Conservation (phyloP, 352 stramenopile species). For the Pythium pyrilobum region DNA sequence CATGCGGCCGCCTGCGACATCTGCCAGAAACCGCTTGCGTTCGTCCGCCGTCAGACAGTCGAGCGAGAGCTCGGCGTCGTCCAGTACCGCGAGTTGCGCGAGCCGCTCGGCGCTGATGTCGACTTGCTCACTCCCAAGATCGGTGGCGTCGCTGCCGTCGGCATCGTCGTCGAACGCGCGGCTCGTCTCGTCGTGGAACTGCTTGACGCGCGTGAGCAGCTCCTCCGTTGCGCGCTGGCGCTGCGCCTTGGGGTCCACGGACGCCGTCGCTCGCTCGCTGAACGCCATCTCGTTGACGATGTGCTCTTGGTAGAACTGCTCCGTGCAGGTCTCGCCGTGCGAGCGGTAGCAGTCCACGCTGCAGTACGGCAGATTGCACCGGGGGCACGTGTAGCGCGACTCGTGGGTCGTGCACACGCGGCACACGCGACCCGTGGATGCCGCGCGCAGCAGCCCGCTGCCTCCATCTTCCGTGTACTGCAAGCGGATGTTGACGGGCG, state of each 20-base stretch:
- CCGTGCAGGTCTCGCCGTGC: slow-evolving; percentile 66
- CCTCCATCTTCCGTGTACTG: background rate
- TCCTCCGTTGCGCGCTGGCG: slow-evolving; percentile 31
- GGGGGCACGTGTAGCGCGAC: slow-evolving; percentile 79
- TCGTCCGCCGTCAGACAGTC: slow-evolving; percentile 56
- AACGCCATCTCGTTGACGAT: slow-evolving; percentile 54
- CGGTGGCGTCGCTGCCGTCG: background rate
- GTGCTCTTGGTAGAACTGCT: slow-evolving; percentile 74
- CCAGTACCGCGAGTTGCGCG: slow-evolving; percentile 42
- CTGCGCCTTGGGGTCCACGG: slow-evolving; percentile 22
- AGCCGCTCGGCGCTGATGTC: slow-evolving; percentile 35
- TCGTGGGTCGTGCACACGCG: slow-evolving; percentile 52
- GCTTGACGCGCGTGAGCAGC: slow-evolving; percentile 43
- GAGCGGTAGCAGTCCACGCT: slow-evolving; percentile 69
- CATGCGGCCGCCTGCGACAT: slow-evolving; percentile 58
- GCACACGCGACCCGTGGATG: slow-evolving; percentile 40
- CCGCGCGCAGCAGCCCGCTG: background rate
- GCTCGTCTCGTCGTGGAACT: slow-evolving; percentile 47
- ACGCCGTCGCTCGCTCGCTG: slow-evolving; percentile 18
- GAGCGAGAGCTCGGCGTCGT: slow-evolving; percentile 46
- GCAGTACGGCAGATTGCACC: slow-evolving; percentile 78
- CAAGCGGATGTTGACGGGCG: background rate
- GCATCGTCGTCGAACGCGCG: slow-evolving; percentile 20
- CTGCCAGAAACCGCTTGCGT: slow-evolving; percentile 48
- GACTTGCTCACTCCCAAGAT: background rate